Base-by-base conservation (phyloP, 768 basidiomycete species). In the Dictyophora rubrovolvata region DNA sequence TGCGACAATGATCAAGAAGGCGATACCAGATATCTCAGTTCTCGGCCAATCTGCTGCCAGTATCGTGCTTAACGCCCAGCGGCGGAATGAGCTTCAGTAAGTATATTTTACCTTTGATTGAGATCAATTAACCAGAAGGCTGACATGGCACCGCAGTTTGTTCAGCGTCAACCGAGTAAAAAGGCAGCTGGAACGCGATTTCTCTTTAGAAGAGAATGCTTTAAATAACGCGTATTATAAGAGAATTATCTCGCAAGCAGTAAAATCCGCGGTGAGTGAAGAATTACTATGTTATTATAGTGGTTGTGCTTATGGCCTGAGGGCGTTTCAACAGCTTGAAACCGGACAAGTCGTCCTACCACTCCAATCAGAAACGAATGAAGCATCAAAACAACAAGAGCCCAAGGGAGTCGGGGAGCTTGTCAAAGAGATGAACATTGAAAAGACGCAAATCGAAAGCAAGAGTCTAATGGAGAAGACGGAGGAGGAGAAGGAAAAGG, bases 121-220 rank as follows among this genome's bases (percentile, higher is more conserved):
- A 14, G 2, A n/a, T 28, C 23, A 14, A 11, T 46, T 42, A 9
- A 37, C 8, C 36, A 14, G 42, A 16, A 5, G 12, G 23, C 34
- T 54, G 28, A 34, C 54, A 9, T 46, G 55, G 23, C 5, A 22
- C 36, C 21, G 50, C 61, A 82, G 80, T 37, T 55, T 65, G 7
- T 63, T 78, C 21, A 84, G 84, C 1, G 74, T 74, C 16, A 77
- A 79, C 21, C 71, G 76, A 12, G 72, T 86, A 22, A 78, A 84
- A 12, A 67, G 70, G 57, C 65, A 72, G n/a, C 55, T 86, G 1
- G 84, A 85, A 68, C 63, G 70, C 22, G 63, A 72, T 21, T 72
- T 83, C 48, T 59, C 63, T 3, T 67, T 86, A n/a, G 72, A 74
- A 9, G 62, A 69, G 5, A 80, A 78, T 0, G 65, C 70, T 1